These are phyloP conservation scores for Pichia occidentalis DNA, from an alignment of 805 yeast genomes.

Conservation along the genomic window DNA sequence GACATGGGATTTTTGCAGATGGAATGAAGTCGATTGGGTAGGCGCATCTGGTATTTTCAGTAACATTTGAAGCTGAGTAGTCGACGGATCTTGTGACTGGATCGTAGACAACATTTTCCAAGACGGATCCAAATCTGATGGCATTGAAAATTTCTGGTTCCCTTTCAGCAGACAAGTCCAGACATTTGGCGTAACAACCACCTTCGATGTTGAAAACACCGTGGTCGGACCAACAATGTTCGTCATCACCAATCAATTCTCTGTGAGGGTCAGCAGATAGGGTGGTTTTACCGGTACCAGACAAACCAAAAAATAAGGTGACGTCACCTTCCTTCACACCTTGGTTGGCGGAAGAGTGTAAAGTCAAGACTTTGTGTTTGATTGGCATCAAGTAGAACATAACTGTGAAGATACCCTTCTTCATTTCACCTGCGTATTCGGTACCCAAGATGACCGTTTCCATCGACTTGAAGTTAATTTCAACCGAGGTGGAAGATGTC, in stretches of 20 bases:
- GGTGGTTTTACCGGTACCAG: slow-evolving; percentile 98
- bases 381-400: slow-evolving; percentile 99
- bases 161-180: slow-evolving; percentile 80
- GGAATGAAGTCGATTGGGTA: slow-evolving; percentile 97
- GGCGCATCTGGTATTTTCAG: slow-evolving; percentile 98
- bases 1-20: slow-evolving; percentile 92
- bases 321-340: slow-evolving; percentile 78
- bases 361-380: slow-evolving; percentile 80
- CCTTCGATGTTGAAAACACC: slow-evolving; percentile 99
- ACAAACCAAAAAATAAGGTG: slow-evolving; percentile 90
- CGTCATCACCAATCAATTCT: slow-evolving; percentile 94
- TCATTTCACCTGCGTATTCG: slow-evolving; percentile 99
- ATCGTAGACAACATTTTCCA: slow-evolving; percentile 90
- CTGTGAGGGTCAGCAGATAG: slow-evolving; percentile 94
- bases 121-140: slow-evolving; percentile 86
- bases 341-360: slow-evolving; percentile 94
- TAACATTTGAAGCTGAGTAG: slow-evolving; percentile 71
- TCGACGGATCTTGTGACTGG: slow-evolving; percentile 74
- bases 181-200: slow-evolving; percentile 98
- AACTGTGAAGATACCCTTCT: slow-evolving; percentile 97
- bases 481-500: slow-evolving; percentile 94
- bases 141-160: slow-evolving; percentile 98
- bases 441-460: slow-evolving; percentile 99
- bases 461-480: slow-evolving; percentile 93
- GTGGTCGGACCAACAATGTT: slow-evolving; percentile 97